phyloP scores from a whole-genome alignment of 2,329 filamentous ascomycete species.

The Verticillium zaregamsianum region DNA sequence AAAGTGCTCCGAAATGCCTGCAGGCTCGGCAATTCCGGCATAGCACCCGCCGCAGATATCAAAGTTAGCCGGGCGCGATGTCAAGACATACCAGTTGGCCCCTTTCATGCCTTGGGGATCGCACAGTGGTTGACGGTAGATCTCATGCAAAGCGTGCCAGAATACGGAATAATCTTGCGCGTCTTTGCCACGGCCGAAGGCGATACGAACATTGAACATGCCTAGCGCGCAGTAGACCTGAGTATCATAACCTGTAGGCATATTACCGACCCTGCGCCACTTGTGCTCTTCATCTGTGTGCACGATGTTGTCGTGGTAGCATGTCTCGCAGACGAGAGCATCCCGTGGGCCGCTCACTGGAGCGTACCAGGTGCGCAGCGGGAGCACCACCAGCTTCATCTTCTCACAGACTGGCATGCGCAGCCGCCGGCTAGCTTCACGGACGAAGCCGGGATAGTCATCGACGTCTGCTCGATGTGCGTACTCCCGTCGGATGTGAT shows the following conservation, averaged over 20 bases:
- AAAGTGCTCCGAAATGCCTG: slow-evolving; percentile 25
- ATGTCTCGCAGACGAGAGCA: slow-evolving; percentile 29
- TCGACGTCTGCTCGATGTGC: slow-evolving; percentile 14
- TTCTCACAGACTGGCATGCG: slow-evolving; percentile 22
- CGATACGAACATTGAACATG: slow-evolving; percentile 22
- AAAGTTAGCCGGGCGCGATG: slow-evolving; percentile 25
- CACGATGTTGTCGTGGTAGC: slow-evolving; percentile 31
- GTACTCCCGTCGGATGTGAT: slow-evolving; percentile 24
- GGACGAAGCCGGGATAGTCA: slow-evolving; percentile 26
- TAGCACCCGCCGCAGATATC: slow-evolving; percentile 31
- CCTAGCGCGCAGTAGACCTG: slow-evolving; percentile 23
- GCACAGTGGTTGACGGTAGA: slow-evolving; percentile 25
- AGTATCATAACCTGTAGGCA: slow-evolving; percentile 11
- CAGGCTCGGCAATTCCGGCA: slow-evolving; percentile 23
- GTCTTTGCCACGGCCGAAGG: slow-evolving; percentile 23
- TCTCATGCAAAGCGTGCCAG: slow-evolving; percentile 23
- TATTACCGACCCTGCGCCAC: slow-evolving; percentile 14
- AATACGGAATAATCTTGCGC: slow-evolving; percentile 25
- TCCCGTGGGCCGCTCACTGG: slow-evolving; percentile 16
- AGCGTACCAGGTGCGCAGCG: slow-evolving; percentile 27
- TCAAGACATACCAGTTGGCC: slow-evolving; percentile 28
- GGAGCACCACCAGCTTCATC: slow-evolving; percentile 12
- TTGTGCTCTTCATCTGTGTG: slow-evolving; percentile 22
- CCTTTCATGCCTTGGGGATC: slow-evolving; percentile 21
- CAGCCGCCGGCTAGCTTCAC: slow-evolving; percentile 22